A percentile compares a stretch with the other conserved stretches of the same genome.
These are phyloP conservation scores for Scytalidium lignicola DNA, from an alignment of 2,329 filamentous ascomycete species.

Conservation along the genomic window DNA sequence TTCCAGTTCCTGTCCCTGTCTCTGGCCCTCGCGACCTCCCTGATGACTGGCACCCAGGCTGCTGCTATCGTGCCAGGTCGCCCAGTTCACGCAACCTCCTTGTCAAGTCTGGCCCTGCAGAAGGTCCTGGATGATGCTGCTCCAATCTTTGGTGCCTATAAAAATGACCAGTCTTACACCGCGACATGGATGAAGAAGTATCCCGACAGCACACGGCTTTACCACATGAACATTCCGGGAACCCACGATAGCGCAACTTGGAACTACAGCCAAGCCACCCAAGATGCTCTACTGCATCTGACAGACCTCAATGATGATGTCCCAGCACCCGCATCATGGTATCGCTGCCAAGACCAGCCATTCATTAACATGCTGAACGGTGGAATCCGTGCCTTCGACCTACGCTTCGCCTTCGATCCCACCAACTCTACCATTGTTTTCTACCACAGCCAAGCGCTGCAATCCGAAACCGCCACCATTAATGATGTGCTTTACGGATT, in stretches of 20 bases:
- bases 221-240: conserved; percentile 45
- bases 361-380: conserved; percentile 36
- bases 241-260: conserved; percentile 46
- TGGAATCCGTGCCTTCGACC: conserved; percentile 45
- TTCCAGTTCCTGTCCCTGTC: too few relatives aligned
- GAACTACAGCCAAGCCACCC: conserved; percentile 42
- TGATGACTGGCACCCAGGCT: background rate
- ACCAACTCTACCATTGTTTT: conserved; percentile 40
- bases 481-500: conserved; percentile 41
- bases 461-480: conserved; percentile 38
- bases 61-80: background rate
- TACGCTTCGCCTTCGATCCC: conserved; percentile 44
- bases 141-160: conserved; percentile 37
- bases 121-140: conserved; percentile 37
- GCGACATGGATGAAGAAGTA: conserved; percentile 42
- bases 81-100: conserved; percentile 4
- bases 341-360: conserved; percentile 36
- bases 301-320: conserved; percentile 33
- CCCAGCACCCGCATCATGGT: conserved; percentile 26
- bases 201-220: conserved; percentile 35
- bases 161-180: conserved; percentile 16
- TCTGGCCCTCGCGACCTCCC: too few relatives aligned
- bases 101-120: conserved; percentile 34
- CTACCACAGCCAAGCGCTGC: conserved; percentile 41
- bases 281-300: conserved; percentile 33